Percentiles rank a stretch among this genome's conserved stretches.
Conservation (phyloP, 148 eudicot genomes). For the Arbutus unedo region DNA sequence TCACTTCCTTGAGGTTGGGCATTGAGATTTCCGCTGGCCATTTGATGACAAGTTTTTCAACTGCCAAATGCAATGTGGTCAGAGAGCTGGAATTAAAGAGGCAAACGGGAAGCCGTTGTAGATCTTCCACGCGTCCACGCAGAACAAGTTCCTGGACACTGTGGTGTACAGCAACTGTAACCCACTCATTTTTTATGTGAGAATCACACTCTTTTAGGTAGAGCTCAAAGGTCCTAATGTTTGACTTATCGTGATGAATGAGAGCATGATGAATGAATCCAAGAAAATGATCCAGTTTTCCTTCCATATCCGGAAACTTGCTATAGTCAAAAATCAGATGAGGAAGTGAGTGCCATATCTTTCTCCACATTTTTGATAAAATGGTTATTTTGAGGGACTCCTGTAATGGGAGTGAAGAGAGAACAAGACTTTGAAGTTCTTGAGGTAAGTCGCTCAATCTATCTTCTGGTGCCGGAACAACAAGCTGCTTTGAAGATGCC, state of each 20-base stretch:
- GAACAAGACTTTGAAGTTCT: background rate
- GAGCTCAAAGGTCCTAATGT: background rate
- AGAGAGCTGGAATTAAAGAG: too few species aligned
- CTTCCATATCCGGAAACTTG: background rate
- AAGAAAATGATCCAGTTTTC: background rate
- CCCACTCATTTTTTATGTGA: background rate
- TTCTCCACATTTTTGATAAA: background rate
- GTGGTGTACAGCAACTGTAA: background rate
- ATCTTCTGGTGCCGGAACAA: too few species aligned
- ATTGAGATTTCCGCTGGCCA: too few species aligned
- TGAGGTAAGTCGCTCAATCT: background rate
- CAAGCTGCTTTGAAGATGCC: too few species aligned
- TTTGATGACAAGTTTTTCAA: too few species aligned
- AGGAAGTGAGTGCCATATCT: background rate
- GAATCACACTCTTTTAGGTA: too few species aligned
- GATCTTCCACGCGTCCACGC: too few species aligned
- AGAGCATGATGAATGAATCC: background rate
- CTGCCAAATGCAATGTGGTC: too few species aligned
- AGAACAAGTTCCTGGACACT: background rate
- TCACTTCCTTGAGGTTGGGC: too few species aligned
- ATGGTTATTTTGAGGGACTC: background rate
- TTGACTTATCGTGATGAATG: background rate
- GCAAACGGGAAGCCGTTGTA: too few species aligned
- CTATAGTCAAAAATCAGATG: too few species aligned
- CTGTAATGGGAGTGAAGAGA: background rate